These are phyloP conservation scores for Phytophthora multivora DNA, from an alignment of 352 stramenopile genomes.

Conservation along the genomic window DNA sequence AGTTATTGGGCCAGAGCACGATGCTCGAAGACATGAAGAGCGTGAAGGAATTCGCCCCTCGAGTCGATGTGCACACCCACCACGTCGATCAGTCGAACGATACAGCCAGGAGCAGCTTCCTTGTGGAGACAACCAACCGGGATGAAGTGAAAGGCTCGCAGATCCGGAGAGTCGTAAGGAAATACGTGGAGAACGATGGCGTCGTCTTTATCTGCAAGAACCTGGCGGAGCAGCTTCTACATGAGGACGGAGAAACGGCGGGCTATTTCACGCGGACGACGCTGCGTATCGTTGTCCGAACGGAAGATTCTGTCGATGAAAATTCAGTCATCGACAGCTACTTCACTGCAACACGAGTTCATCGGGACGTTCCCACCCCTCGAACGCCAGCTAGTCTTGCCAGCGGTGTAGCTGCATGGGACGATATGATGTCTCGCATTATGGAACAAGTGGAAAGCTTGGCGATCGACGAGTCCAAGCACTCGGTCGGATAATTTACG, in stretches of 20 bases:
- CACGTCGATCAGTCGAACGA: slow-evolving; percentile 13
- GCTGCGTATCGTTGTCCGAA: slow-evolving; percentile 13
- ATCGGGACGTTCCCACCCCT: neutral
- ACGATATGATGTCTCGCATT: slow-evolving; percentile 21
- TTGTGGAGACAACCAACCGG: neutral
- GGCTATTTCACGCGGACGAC: slow-evolving; percentile 14
- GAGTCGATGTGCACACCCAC: slow-evolving; percentile 2
- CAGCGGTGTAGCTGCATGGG: slow-evolving; percentile 18
- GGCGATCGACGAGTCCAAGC: slow-evolving; percentile 21
- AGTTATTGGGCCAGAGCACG: neutral
- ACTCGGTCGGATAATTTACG: neutral
- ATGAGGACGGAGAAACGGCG: neutral
- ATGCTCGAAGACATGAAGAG: neutral
- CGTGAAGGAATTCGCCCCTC: neutral
- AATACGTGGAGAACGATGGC: slow-evolving; percentile 29
- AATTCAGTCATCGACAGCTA: slow-evolving; percentile 20
- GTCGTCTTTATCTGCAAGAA: slow-evolving; percentile 27
- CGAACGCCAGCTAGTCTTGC: slow-evolving; percentile 4
- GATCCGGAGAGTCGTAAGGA: slow-evolving; percentile 14
- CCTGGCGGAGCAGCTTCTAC: slow-evolving; percentile 16
- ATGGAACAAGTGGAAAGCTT: slow-evolving; percentile 31
- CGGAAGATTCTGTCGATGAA: neutral
- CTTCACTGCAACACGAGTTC: slow-evolving; percentile 17
- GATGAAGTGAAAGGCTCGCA: neutral
- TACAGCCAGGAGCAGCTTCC: slow-evolving; percentile 13